A percentile compares a stretch with the other conserved stretches of the same genome.
These are phyloP conservation scores for Populus trichocarpa DNA, from an alignment of 441 rosid species.

Conservation along the genomic window DNA sequence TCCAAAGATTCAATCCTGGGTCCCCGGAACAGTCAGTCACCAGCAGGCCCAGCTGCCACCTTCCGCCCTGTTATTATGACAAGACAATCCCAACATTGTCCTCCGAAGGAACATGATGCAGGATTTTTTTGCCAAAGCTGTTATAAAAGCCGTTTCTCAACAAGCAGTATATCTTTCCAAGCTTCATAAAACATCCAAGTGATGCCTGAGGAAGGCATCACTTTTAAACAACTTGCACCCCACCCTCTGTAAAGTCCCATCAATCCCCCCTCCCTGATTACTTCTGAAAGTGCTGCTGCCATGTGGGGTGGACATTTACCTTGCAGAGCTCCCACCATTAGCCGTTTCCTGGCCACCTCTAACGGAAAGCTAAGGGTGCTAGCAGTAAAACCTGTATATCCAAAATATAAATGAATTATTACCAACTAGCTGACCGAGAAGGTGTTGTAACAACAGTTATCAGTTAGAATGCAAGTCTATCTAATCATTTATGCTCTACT, in stretches of 20 bases:
- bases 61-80: not conserved
- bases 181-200: slow-evolving; percentile 99
- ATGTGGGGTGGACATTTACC: slow-evolving; percentile 93
- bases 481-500: not conserved
- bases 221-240: slow-evolving; percentile 98
- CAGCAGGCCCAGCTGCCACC: not conserved
- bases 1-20: not conserved
- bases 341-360: slow-evolving; percentile 95
- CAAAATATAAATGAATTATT: not conserved
- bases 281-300: slow-evolving; percentile 89
- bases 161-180: slow-evolving; percentile 80
- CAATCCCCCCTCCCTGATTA: slow-evolving; percentile 72
- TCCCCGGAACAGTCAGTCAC: not conserved
- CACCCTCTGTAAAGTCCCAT: slow-evolving; percentile 94
- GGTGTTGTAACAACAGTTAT: not conserved
- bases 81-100: not conserved
- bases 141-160: slow-evolving; percentile 38
- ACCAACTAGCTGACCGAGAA: not conserved
- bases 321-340: slow-evolving; percentile 92
- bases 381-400: slow-evolving; percentile 75
- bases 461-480: not conserved
- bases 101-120: not conserved
- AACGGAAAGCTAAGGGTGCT: slow-evolving; percentile 93
- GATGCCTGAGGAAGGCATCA: slow-evolving; percentile 98
- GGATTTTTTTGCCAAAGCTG: not conserved